Conservation (phyloP, 768 basidiomycete genomes). For the Boletus vermiculosoides region DNA sequence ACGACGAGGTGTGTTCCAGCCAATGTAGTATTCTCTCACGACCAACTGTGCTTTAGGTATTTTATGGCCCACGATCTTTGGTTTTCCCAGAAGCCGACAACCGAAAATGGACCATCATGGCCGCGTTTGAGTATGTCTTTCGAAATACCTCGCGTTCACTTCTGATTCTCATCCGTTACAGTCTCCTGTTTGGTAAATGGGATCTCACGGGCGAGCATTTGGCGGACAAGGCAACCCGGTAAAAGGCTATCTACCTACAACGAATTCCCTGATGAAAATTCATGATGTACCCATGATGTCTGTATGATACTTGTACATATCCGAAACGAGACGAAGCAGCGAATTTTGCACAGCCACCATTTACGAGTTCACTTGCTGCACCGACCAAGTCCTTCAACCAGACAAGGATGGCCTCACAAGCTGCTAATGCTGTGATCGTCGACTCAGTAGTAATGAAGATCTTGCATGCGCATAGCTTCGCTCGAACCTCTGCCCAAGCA, state of each 20-base stretch:
- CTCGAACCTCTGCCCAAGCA: conserved; percentile 72
- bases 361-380: background rate
- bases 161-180: conserved; percentile 11
- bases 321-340: background rate
- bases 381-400: background rate
- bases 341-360: conserved; percentile 5
- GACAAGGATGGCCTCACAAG: conserved; percentile 35
- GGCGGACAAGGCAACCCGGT: conserved; percentile 11
- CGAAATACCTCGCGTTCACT: background rate
- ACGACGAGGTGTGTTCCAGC: conserved; percentile 71
- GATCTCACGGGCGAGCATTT: conserved; percentile 26
- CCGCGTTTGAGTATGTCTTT: conserved; percentile 75
- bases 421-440: conserved; percentile 56
- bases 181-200: conserved; percentile 49
- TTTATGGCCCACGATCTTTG: conserved; percentile 88
- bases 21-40: background rate
- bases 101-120: conserved; percentile 96
- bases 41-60: conserved; percentile 52
- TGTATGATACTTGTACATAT: background rate
- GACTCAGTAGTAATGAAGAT: conserved; percentile 68
- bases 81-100: conserved; percentile 96
- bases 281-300: background rate
- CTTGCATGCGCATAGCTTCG: conserved; percentile 75
- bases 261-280: background rate
- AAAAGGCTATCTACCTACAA: background rate